Evolutionary conservation across 169 alveolate species (phyloP).

Genomic region (Pseudocohnilembus persalinus): DNA sequence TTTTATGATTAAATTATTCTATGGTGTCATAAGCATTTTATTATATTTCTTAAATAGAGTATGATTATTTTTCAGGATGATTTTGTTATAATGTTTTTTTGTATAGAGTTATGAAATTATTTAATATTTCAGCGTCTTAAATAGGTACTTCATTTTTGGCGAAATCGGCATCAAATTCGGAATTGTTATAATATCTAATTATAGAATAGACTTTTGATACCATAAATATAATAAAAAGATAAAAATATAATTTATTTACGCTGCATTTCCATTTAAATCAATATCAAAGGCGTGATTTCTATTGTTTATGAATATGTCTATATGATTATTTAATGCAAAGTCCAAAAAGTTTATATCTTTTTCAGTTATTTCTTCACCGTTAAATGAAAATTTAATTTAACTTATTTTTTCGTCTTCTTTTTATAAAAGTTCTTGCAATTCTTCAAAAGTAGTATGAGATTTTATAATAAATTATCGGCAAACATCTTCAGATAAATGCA

Average conservation of each 20-base stretch:
- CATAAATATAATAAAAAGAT: too few relatives aligned
- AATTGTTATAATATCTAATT: background rate
- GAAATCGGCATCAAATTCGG: conserved; percentile 10
- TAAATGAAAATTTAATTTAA: background rate
- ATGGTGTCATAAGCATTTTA: background rate
- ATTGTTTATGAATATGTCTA: conserved; percentile 2
- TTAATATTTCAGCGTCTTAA: conserved; percentile 18
- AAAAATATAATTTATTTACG: background rate
- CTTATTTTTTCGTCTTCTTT: conserved; percentile 3
- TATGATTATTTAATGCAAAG: conserved; percentile 1
- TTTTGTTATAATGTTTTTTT: conserved; percentile 1
- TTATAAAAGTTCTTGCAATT: conserved; percentile 7
- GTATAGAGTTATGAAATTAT: background rate
- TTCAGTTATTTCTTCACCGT: conserved; percentile 5
- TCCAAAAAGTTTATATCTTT: background rate
- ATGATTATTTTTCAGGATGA: conserved; percentile 1
- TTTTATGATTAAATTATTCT: background rate
- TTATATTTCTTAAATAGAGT: conserved; percentile 1
- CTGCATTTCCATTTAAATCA: background rate
- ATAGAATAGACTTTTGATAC: too few relatives aligned
- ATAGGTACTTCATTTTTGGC: conserved; percentile 21
- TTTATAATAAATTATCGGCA: conserved; percentile 4
- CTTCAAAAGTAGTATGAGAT: background rate
- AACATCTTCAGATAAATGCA: background rate
- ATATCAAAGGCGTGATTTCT: background rate